Evolutionary conservation across 805 yeast genomes (phyloP), one percentile per base, ranked within the genome.

Genomic region (Ogataea siamensis): DNA sequence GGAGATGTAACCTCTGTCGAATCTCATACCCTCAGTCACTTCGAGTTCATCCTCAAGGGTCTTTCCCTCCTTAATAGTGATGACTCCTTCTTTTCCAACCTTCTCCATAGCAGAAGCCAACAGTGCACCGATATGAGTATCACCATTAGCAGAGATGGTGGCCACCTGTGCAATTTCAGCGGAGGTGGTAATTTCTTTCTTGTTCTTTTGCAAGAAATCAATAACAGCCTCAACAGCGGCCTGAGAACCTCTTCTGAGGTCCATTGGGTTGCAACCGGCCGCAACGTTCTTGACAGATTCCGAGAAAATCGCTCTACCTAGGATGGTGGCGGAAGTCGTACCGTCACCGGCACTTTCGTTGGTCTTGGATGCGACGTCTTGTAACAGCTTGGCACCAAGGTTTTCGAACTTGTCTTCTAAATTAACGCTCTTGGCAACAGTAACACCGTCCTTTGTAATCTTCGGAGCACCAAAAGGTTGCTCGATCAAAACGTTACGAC

Each of bases 241-340:
- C 72, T 89, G 96, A 32, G 96, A 80, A 57, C 99, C 99, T 63
- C 93, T 81, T 77, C 98, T 86, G 61, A 91, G 76, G 58, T 91
- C 98, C 93, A 88, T 89, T 55, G 99, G 98, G 73, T 91, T 93
- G 69, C 96, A 89, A 45, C 99, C 99, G 40, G 98, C 96, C 46
- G 98, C 97, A 30, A 93, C 99, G 59, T 87, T 87, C 75, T 87
- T 88, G 45, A 91, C 95, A 20, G 94, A 78, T 68, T 93, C 97
- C 44, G 95, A 82, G 72, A 91, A 87, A 54, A 91, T 91, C 42
- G 96, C 83, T 66, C 95, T 85, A 53, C 97, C 98, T 54, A 91
- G 74, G 39, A 91, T 95, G 33, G 98, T 93, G 54, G 98, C 97
- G 30, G 95, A 83, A 25, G 99, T 91, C 49, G 99, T 91, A 67